Evolutionary conservation across 1,284 basidiomycete species (phyloP).

Genomic region (Sanguinoderma infundibulare): DNA sequence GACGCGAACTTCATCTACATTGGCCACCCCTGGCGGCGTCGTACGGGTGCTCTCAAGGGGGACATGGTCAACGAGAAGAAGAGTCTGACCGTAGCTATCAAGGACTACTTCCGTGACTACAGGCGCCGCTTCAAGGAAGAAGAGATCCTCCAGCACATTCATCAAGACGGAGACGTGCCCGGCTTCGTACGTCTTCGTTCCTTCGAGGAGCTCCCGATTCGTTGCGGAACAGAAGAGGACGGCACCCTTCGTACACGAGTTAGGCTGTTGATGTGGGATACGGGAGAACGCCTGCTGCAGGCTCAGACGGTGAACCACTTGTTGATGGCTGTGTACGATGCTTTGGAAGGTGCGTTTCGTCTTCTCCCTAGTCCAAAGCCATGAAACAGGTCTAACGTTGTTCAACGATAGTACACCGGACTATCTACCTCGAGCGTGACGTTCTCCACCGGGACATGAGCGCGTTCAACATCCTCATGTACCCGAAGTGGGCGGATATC

Average conservation of each 20-base stretch:
- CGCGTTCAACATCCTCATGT: not conserved
- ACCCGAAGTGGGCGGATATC: not conserved
- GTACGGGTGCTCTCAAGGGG: no score
- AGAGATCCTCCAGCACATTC: not conserved
- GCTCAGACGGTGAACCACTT: not conserved
- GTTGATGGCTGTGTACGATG: not conserved
- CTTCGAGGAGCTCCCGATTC: not conserved
- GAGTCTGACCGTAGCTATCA: not conserved
- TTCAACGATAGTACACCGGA: not conserved
- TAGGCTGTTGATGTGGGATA: not conserved
- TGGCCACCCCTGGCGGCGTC: no score
- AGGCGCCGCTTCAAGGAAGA: not conserved
- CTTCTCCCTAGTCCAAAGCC: no score
- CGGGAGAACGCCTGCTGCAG: not conserved
- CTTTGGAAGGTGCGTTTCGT: not conserved
- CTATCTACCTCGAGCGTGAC: not conserved
- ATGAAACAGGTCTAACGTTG: not conserved
- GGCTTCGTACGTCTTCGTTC: not conserved
- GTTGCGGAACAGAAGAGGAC: not conserved
- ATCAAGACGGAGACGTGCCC: not conserved
- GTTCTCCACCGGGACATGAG: not conserved
- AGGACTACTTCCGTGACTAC: not conserved
- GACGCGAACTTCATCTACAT: no score
- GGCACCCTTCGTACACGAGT: not conserved
- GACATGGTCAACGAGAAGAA: not conserved